These are phyloP conservation scores for Penicillium sp. DNA, from an alignment of 2,329 filamentous ascomycete genomes.

Conservation along the genomic window DNA sequence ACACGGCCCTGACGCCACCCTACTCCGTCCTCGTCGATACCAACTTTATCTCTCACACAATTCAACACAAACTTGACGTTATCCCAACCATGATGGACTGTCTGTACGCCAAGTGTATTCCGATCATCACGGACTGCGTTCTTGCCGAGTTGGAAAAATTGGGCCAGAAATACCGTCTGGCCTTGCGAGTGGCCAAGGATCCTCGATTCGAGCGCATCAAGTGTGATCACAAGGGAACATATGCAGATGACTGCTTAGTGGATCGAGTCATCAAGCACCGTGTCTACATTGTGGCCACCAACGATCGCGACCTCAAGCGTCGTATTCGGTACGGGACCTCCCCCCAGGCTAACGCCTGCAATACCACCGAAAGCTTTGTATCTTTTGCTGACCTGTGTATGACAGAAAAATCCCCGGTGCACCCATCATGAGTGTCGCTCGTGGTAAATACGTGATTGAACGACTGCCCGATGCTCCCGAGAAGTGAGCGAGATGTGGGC, in stretches of 20 bases:
- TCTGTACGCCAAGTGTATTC: constrained; percentile 83
- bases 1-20: constrained; percentile 76
- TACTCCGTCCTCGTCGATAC: constrained; percentile 79
- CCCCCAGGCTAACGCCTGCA: not conserved
- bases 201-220: constrained; percentile 78
- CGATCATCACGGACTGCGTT: constrained; percentile 77
- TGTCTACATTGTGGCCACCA: constrained; percentile 71
- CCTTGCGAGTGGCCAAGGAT: constrained; percentile 78
- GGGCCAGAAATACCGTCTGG: constrained; percentile 80
- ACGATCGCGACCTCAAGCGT: constrained; percentile 69
- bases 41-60: constrained; percentile 86
- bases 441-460: constrained; percentile 93
- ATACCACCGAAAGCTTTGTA: not conserved
- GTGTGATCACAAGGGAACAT: constrained; percentile 85
- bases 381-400: too few relatives aligned
- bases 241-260: constrained; percentile 81
- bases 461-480: constrained; percentile 78
- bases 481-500: constrained; percentile 23
- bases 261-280: constrained; percentile 66
- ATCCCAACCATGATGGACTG: constrained; percentile 89
- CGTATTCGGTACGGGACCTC: constrained; percentile 52
- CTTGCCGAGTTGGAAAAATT: constrained; percentile 86
- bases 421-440: constrained; percentile 67
- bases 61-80: constrained; percentile 83
- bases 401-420: constrained; percentile 64